phyloP scores from a whole-genome alignment of 768 basidiomycete species.

The Boletales sp. region DNA sequence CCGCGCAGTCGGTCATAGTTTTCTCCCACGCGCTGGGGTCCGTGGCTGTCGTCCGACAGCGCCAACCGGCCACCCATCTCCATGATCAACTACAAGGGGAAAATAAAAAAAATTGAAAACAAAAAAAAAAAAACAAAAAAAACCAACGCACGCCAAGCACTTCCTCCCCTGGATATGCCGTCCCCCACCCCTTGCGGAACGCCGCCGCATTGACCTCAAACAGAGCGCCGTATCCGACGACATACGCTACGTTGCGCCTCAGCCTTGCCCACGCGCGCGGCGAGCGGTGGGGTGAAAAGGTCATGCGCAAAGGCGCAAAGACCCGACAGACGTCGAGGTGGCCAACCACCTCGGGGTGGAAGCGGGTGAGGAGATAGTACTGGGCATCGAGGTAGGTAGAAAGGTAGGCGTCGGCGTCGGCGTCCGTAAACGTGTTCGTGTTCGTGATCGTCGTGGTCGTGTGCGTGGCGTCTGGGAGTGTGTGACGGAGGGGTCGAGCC shows the following conservation, averaged over 20 bases:
- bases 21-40: constrained; percentile 80
- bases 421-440: neutral
- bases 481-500: neutral
- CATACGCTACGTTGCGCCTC: constrained; percentile 70
- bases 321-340: constrained; percentile 93
- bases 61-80: constrained; percentile 67
- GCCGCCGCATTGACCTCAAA: constrained; percentile 95
- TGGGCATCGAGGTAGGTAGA: constrained; percentile 85
- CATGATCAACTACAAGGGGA: constrained; percentile 58
- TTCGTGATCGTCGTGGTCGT: neutral
- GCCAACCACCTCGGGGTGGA: constrained; percentile 86
- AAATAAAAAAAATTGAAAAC: no score
- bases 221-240: constrained; percentile 78
- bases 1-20: constrained; percentile 68
- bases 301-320: constrained; percentile 25
- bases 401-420: constrained; percentile 42
- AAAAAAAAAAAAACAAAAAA: neutral
- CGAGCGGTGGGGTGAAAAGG: no score
- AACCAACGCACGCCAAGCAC: constrained; percentile 58
- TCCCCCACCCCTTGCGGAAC: constrained; percentile 85
- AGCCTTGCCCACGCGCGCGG: constrained; percentile 61
- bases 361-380: constrained; percentile 59
- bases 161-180: constrained; percentile 80
- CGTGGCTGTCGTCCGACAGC: constrained; percentile 96
- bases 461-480: no score